Evolutionary conservation across 192 early-diverging fungal species (phyloP).

Genomic region (Rhizophlyctis rosea): DNA sequence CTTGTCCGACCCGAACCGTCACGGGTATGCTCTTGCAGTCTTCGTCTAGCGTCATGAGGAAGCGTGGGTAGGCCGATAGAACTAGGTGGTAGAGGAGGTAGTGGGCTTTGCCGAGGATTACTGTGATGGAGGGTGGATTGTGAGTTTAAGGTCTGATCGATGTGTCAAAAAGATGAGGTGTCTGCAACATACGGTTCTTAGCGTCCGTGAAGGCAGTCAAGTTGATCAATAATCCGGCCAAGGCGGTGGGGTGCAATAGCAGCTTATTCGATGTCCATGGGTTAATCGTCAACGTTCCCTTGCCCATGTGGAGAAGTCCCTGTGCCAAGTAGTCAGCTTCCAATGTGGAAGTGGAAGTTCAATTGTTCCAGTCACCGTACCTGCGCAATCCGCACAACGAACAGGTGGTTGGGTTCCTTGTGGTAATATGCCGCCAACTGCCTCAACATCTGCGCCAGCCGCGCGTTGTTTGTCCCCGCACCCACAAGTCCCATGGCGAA

Average conservation of each 20-base stretch:
- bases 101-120: slow-evolving; percentile 86
- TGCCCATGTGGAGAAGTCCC: slow-evolving; percentile 93
- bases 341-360: background rate
- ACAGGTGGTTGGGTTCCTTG: slow-evolving; percentile 86
- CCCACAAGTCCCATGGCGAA: slow-evolving; percentile 99
- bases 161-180: slow-evolving; percentile 7
- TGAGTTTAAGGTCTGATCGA: slow-evolving; percentile 2
- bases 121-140: slow-evolving; percentile 25
- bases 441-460: slow-evolving; percentile 94
- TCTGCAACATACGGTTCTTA: slow-evolving; percentile 66
- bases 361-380: slow-evolving; percentile 23
- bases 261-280: slow-evolving; percentile 91
- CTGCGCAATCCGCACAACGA: slow-evolving; percentile 82
- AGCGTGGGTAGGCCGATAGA: slow-evolving; percentile 94
- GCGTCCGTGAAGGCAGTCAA: slow-evolving; percentile 87
- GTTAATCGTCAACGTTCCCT: slow-evolving; percentile 96
- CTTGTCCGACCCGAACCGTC: slow-evolving; percentile 95
- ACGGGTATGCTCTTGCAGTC: slow-evolving; percentile 76
- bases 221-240: slow-evolving; percentile 84
- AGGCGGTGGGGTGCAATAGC: slow-evolving; percentile 85
- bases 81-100: slow-evolving; percentile 93
- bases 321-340: slow-evolving; percentile 16
- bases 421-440: slow-evolving; percentile 96
- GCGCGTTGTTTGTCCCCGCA: slow-evolving; percentile 98
- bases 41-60: slow-evolving; percentile 96